A percentile compares a stretch with the other conserved stretches of the same genome.
Evolutionary conservation across 2,329 filamentous ascomycete species (phyloP).

Genomic region (Pseudogymnoascus sp.): DNA sequence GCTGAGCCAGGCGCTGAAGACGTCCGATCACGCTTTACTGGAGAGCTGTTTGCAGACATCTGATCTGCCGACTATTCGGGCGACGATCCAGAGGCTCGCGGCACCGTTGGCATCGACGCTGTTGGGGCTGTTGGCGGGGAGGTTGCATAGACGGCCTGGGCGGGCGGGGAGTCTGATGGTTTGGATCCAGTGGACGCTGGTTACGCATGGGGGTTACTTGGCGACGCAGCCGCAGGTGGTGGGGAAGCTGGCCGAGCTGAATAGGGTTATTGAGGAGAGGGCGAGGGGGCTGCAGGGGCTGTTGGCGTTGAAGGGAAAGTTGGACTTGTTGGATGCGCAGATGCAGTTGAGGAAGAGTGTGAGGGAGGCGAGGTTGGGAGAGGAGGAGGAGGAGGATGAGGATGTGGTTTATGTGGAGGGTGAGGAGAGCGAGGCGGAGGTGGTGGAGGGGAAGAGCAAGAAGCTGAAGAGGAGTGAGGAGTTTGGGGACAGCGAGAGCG

Average conservation of each 20-base stretch:
- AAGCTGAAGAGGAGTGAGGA: constrained; percentile 19
- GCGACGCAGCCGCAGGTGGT: constrained; percentile 79
- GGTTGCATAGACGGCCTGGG: constrained; percentile 79
- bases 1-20: constrained; percentile 86
- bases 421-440: constrained; percentile 50
- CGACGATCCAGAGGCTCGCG: constrained; percentile 85
- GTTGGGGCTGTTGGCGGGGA: constrained; percentile 75
- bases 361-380: constrained; percentile 39
- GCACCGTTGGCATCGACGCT: constrained; percentile 73
- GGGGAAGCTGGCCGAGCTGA: constrained; percentile 67
- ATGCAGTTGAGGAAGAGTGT: constrained; percentile 70
- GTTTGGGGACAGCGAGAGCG: constrained; percentile 23
- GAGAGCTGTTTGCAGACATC: constrained; percentile 84
- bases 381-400: constrained; percentile 40
- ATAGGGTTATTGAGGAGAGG: constrained; percentile 81
- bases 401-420: constrained; percentile 83
- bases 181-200: constrained; percentile 93
- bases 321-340: constrained; percentile 89
- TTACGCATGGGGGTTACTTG: constrained; percentile 85
- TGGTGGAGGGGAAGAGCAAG: constrained; percentile 46
- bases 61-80: constrained; percentile 68
- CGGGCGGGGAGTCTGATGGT: constrained; percentile 83
- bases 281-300: constrained; percentile 74
- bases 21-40: constrained; percentile 81
- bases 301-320: constrained; percentile 83